Evolutionary conservation across 2,329 filamentous ascomycete species (phyloP).

Genomic region (Claviceps sorghi): DNA sequence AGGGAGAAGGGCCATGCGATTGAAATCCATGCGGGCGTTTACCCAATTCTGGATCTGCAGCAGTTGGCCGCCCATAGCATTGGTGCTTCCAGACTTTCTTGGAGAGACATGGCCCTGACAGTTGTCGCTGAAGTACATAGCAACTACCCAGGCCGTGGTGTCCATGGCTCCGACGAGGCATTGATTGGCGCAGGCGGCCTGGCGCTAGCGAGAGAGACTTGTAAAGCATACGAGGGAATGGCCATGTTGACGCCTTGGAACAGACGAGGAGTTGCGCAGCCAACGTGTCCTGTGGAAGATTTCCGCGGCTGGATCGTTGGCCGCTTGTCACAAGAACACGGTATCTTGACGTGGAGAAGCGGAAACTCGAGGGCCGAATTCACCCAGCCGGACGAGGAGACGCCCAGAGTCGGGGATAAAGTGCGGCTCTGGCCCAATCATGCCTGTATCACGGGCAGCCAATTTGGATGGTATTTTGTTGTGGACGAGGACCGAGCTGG

Average conservation of each 20-base stretch:
- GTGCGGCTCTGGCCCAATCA: slow-evolving; percentile 68
- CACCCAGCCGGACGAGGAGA: slow-evolving; percentile 9
- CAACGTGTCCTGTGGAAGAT: slow-evolving; percentile 17
- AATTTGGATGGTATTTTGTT: slow-evolving; percentile 59
- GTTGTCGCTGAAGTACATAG: slow-evolving; percentile 60
- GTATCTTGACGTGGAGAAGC: slow-evolving; percentile 45
- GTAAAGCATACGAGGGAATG: slow-evolving; percentile 57
- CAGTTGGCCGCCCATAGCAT: slow-evolving; percentile 59
- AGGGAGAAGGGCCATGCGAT: slow-evolving; percentile 30
- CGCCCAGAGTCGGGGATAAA: slow-evolving; percentile 46
- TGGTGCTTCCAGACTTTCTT: slow-evolving; percentile 26
- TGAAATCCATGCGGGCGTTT: slow-evolving; percentile 65
- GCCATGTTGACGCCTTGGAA: slow-evolving; percentile 51
- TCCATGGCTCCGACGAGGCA: slow-evolving; percentile 38
- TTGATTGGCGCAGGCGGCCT: slow-evolving; percentile 55
- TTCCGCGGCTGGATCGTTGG: slow-evolving; percentile 51
- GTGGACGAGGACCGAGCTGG: slow-evolving; percentile 47
- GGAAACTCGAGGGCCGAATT: slow-evolving; percentile 17
- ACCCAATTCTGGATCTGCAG: slow-evolving; percentile 63
- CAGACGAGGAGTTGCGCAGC: slow-evolving; percentile 16
- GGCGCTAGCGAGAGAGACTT: slow-evolving; percentile 60
- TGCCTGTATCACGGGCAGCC: slow-evolving; percentile 59
- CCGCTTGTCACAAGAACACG: slow-evolving; percentile 65
- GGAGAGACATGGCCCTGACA: slow-evolving; percentile 47
- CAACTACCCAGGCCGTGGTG: slow-evolving; percentile 46